phyloP scores from a whole-genome alignment of 1,284 basidiomycete genomes.

The Kwoniella shivajii region DNA sequence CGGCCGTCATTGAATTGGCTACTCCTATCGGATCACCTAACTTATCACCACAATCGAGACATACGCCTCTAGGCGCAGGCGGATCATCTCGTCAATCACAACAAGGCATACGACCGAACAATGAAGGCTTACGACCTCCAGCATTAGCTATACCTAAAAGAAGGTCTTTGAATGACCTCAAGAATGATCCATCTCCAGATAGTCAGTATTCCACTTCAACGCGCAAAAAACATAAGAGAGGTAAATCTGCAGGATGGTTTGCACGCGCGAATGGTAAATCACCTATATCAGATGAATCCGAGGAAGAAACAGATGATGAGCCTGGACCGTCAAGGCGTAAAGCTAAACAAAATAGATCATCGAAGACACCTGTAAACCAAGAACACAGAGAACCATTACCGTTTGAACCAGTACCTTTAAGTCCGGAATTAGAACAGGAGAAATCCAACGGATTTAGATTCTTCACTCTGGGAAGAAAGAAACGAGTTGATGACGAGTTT shows the following conservation, averaged over 20 bases:
- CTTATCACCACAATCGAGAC: slow-evolving; percentile 15
- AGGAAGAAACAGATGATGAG: slow-evolving; percentile 42
- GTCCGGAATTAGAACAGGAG: not conserved
- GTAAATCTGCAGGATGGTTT: slow-evolving; percentile 28
- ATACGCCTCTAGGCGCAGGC: slow-evolving; percentile 2
- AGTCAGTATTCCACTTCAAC: slow-evolving; percentile 23
- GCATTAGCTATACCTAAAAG: slow-evolving; percentile 39
- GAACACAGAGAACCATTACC: slow-evolving; percentile 22
- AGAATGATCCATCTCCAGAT: slow-evolving; percentile 25
- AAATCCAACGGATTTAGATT: slow-evolving; percentile 5
- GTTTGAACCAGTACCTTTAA: slow-evolving; percentile 22
- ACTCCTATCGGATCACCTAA: slow-evolving; percentile 12
- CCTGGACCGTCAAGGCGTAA: slow-evolving; percentile 36
- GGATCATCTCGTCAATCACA: slow-evolving; percentile 7
- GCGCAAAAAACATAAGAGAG: slow-evolving; percentile 22
- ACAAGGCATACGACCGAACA: slow-evolving; percentile 27
- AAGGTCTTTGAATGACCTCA: slow-evolving; percentile 44
- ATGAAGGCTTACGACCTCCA: slow-evolving; percentile 35
- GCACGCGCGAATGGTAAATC: not conserved
- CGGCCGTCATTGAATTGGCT: slow-evolving; percentile 33
- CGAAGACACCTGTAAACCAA: slow-evolving; percentile 1
- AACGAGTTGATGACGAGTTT: slow-evolving; percentile 22
- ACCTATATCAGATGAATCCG: slow-evolving; percentile 6
- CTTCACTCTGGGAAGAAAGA: slow-evolving; percentile 28
- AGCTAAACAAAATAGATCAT: slow-evolving; percentile 6